Percentiles rank a stretch among this genome's conserved stretches.
Conservation (phyloP, 805 yeast genomes). For the Monosporozyma unispora region DNA sequence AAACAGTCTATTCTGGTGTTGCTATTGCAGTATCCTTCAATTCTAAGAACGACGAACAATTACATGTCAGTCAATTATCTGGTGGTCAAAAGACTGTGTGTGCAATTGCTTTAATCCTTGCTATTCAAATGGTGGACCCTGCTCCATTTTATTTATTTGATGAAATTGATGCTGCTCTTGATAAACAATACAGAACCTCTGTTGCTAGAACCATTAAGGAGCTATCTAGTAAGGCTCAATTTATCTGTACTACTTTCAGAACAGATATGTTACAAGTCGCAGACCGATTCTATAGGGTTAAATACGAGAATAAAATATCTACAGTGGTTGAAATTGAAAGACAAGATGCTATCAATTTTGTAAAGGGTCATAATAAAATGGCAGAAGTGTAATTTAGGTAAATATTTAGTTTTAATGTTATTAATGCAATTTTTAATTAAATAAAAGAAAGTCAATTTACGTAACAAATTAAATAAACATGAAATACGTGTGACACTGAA, state of each 20-base stretch:
- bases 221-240: constrained; percentile 67
- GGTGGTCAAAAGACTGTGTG: constrained; percentile 98
- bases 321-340: constrained; percentile 60
- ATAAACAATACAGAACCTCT: constrained; percentile 80
- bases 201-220: constrained; percentile 69
- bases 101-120: constrained; percentile 87
- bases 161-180: constrained; percentile 93
- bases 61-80: constrained; percentile 79
- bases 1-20: constrained; percentile 59
- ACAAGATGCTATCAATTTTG: constrained; percentile 72
- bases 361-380: constrained; percentile 45
- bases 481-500: not conserved
- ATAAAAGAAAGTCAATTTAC: not conserved
- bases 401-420: not conserved
- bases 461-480: not conserved
- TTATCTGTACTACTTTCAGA: constrained; percentile 92
- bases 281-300: constrained; percentile 79
- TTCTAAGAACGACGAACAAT: constrained; percentile 76
- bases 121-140: constrained; percentile 91
- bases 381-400: constrained; percentile 16
- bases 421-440: not conserved
- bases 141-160: constrained; percentile 95
- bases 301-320: constrained; percentile 74
- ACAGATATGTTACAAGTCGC: constrained; percentile 87
- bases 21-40: constrained; percentile 85